Conservation (phyloP, 257 asterid species). For the Solanum ossicruentum region DNA sequence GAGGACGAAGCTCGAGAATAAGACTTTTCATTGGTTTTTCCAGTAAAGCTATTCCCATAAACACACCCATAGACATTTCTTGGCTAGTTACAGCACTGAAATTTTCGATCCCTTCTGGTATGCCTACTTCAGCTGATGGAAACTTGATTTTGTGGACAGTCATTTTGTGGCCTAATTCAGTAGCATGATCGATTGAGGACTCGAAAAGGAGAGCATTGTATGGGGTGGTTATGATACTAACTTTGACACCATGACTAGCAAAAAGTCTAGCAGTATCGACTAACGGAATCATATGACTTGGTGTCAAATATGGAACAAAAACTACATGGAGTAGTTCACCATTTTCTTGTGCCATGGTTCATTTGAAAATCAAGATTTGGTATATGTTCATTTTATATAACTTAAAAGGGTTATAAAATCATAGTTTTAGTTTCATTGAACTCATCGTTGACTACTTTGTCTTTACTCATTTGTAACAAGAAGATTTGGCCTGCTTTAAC, state of each 20-base stretch:
- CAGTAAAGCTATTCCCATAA: not conserved
- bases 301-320: constrained; percentile 13
- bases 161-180: constrained; percentile 3
- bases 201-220: constrained; percentile 6
- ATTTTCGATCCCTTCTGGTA: constrained; percentile 17
- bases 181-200: not conserved
- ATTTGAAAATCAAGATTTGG: not conserved
- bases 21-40: constrained; percentile 1
- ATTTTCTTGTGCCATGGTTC: not conserved
- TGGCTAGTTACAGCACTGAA: not conserved
- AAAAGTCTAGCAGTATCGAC: constrained; percentile 14
- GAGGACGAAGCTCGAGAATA: not conserved
- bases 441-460: not conserved
- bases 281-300: constrained; percentile 20
- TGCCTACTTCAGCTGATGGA: constrained; percentile 12
- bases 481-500: not conserved
- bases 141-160: constrained; percentile 3
- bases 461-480: not conserved
- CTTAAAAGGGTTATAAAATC: not conserved
- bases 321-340: constrained; percentile 5
- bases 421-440: not conserved
- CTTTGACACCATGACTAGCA: constrained; percentile 18
- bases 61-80: not conserved
- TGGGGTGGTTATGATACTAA: constrained; percentile 11
- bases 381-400: not conserved